Evolutionary conservation across 139 green algal species (phyloP), one percentile per base, ranked within the genome.

Genomic region (Chlorella sp.): DNA sequence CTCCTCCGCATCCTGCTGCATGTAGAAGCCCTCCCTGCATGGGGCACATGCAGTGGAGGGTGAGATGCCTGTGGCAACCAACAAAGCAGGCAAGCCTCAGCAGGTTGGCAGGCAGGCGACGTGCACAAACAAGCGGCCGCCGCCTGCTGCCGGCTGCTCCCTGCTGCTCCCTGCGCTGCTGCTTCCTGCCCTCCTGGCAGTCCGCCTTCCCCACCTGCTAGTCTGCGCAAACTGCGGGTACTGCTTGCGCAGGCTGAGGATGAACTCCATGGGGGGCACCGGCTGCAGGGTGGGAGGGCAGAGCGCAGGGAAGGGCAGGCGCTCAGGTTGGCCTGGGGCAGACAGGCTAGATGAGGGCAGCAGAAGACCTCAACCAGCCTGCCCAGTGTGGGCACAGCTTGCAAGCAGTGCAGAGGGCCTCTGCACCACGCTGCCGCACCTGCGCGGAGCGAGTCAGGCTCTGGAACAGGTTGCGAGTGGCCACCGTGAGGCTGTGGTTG

Each of bases 1-100:
- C 90, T 99, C 98, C 90, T 99, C 97, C 23, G 97, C 98, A 85
- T 99, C 98, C 91, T 99, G 97, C 91, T 99, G 97, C 89, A 94
- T 96, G 89, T 93, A 97, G 26, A 89, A 81, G 38, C 96, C 95
- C 34, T 89, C 87, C 44, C 87, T 57, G 47, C 85, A 87, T 72
- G 85, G 18, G 13, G 9, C 9, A 51, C 44, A 51, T 51, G 6
- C 44, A 51, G 44, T 51, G 44, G 7, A 51, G n/a, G n/a, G n/a
- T n/a, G n/a, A n/a, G n/a, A n/a, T n/a, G n/a, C n/a, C n/a, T n/a
- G n/a, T n/a, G n/a, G n/a, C n/a, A n/a, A n/a, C n/a, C n/a, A n/a
- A n/a, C n/a, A n/a, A n/a, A n/a, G n/a, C n/a, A n/a, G n/a, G n/a
- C n/a, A n/a, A n/a, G n/a, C n/a, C n/a, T n/a, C n/a, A n/a, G n/a